Percentiles rank a stretch among this genome's conserved stretches.
Evolutionary conservation across 2,329 filamentous ascomycete genomes (phyloP).

Genomic region (Colletotrichum sp.): DNA sequence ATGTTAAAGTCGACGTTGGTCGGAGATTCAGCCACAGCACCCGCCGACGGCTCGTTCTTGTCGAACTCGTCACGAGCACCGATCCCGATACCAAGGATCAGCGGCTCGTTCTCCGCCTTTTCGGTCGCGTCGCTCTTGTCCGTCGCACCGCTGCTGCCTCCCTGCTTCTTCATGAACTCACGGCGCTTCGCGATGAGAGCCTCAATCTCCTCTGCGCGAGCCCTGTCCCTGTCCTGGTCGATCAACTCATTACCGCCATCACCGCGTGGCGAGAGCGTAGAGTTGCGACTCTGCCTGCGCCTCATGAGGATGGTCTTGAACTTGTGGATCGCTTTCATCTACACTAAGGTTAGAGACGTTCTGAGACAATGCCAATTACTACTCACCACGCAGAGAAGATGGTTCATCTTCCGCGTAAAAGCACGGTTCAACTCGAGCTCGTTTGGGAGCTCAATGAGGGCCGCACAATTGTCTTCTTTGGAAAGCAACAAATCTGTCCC

Average conservation of each 20-base stretch:
- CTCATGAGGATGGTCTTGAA: slow-evolving; percentile 77
- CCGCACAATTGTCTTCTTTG: slow-evolving; percentile 83
- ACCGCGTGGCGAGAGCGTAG: neutral
- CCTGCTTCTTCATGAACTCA: slow-evolving; percentile 38
- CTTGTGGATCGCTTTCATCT: slow-evolving; percentile 90
- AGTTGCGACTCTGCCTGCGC: slow-evolving; percentile 19
- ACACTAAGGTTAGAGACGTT: slow-evolving; percentile 8
- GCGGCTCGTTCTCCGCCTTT: slow-evolving; percentile 63
- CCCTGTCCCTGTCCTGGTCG: slow-evolving; percentile 33
- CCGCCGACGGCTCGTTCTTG: slow-evolving; percentile 40
- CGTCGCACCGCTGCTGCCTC: slow-evolving; percentile 53
- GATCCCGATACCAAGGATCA: slow-evolving; percentile 79
- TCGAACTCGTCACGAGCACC: slow-evolving; percentile 57
- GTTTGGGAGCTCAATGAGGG: slow-evolving; percentile 82
- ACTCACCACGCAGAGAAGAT: slow-evolving; percentile 80
- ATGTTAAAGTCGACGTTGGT: slow-evolving; percentile 85
- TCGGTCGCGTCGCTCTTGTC: slow-evolving; percentile 53
- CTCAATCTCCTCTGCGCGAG: slow-evolving; percentile 53
- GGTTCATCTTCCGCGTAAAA: slow-evolving; percentile 87
- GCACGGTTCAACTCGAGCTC: slow-evolving; percentile 89
- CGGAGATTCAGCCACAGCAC: slow-evolving; percentile 81
- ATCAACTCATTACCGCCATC: slow-evolving; percentile 11
- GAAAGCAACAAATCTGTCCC: slow-evolving; percentile 81
- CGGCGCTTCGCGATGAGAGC: slow-evolving; percentile 53
- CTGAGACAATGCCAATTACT: neutral